Evolutionary conservation across 495 filamentous ascomycete species (phyloP).

Genomic region (Penicillium pulvis): DNA sequence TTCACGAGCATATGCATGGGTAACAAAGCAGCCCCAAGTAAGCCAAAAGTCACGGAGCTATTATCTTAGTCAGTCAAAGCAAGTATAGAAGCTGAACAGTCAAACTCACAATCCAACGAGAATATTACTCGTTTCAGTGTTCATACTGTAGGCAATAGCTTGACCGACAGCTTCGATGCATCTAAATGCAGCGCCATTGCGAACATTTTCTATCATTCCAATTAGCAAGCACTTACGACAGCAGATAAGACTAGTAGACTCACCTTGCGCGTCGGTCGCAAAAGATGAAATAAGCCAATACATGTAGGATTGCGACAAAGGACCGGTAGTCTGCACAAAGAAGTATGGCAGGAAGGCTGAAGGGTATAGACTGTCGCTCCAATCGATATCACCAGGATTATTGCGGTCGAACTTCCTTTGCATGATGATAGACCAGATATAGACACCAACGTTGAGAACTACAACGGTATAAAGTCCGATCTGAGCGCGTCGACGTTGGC

Average conservation of each 20-base stretch:
- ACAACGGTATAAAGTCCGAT: constrained; percentile 32
- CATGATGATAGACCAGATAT: constrained; percentile 37
- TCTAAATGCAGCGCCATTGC: constrained; percentile 34
- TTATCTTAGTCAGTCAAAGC: constrained; percentile 1
- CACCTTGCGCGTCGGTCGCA: constrained; percentile 33
- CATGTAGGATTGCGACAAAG: constrained; percentile 35
- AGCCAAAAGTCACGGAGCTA: constrained; percentile 30
- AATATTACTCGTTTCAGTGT: constrained; percentile 31
- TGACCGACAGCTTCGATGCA: constrained; percentile 35
- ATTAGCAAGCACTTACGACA: background rate
- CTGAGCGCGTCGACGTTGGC: constrained; percentile 34
- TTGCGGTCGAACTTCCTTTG: constrained; percentile 28
- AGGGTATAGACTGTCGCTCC: constrained; percentile 28
- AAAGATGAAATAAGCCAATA: constrained; percentile 37
- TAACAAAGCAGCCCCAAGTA: constrained; percentile 24
- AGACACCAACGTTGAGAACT: constrained; percentile 31
- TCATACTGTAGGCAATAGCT: constrained; percentile 35
- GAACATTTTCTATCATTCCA: constrained; percentile 26
- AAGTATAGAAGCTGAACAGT: background rate
- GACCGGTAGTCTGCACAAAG: constrained; percentile 35
- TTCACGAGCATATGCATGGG: constrained; percentile 36
- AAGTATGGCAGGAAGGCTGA: constrained; percentile 34
- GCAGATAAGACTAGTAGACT: constrained; percentile 4
- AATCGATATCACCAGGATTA: constrained; percentile 31
- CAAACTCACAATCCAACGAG: constrained; percentile 33